A percentile compares a stretch with the other conserved stretches of the same genome.
phyloP scores from a whole-genome alignment of 805 yeast genomes.

The Hanseniaspora guilliermondii region DNA sequence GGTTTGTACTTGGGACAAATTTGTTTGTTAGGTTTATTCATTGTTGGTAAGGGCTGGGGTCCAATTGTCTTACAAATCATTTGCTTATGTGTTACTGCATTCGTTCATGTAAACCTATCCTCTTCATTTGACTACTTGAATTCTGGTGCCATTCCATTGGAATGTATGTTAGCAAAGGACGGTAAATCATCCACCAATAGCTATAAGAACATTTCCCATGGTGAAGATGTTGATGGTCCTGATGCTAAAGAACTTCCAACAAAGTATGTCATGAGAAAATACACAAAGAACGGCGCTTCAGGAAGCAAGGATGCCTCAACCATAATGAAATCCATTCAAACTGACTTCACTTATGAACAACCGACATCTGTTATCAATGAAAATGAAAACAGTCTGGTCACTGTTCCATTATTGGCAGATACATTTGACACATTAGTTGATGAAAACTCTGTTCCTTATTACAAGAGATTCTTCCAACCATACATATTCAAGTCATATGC shows the following conservation, averaged over 20 bases:
- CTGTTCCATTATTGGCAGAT: conserved; percentile 60
- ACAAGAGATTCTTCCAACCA: conserved; percentile 44
- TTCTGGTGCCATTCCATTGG: conserved; percentile 44
- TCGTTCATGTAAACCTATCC: conserved; percentile 53
- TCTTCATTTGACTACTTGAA: conserved; percentile 54
- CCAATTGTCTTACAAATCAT: conserved; percentile 69
- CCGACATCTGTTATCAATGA: conserved; percentile 13
- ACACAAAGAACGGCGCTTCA: conserved; percentile 15
- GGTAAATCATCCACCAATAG: conserved; percentile 57
- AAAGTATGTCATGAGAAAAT: conserved; percentile 23
- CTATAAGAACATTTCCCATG: conserved; percentile 25
- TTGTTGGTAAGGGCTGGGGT: conserved; percentile 91
- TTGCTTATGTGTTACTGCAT: conserved; percentile 49
- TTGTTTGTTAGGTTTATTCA: conserved; percentile 74
- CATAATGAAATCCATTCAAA: conserved; percentile 15
- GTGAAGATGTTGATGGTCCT: conserved; percentile 14
- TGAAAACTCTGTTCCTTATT: conserved; percentile 30
- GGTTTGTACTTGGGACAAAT: conserved; percentile 83
- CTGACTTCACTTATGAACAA: conserved; percentile 22
- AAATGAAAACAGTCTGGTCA: conserved; percentile 20
- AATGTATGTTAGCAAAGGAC: conserved; percentile 64
- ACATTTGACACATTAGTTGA: conserved; percentile 29
- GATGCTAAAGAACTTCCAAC: conserved; percentile 24
- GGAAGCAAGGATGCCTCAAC: conserved; percentile 9
- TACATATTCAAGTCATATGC: conserved; percentile 39